Conservation (phyloP, 2,329 filamentous ascomycete genomes). For the Phoma herbarum region DNA sequence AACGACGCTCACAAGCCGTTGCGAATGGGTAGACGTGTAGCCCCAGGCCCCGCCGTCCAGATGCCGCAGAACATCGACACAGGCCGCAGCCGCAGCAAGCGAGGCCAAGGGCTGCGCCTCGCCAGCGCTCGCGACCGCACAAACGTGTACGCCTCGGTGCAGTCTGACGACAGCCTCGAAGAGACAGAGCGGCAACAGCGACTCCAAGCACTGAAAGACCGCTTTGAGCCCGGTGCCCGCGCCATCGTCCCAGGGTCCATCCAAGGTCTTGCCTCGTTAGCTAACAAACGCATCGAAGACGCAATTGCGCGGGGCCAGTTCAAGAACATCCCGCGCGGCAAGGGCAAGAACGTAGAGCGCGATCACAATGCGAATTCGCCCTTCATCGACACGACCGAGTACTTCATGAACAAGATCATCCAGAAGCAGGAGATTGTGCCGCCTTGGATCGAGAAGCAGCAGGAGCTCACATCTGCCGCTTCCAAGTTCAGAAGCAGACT, state of each 20-base stretch:
- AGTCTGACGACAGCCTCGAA: conserved; percentile 64
- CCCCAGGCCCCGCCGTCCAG: conserved; percentile 32
- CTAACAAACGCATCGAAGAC: conserved; percentile 92
- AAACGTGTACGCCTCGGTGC: conserved; percentile 62
- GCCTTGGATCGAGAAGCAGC: conserved; percentile 99
- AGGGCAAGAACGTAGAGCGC: conserved; percentile 81
- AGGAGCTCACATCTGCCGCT: conserved; percentile 78
- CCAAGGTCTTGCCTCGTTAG: conserved; percentile 79
- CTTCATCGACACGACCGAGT: conserved; percentile 95
- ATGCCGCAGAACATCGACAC: conserved; percentile 45
- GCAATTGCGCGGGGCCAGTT: conserved; percentile 94
- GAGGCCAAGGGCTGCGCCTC: conserved; percentile 54
- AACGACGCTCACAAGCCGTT: conserved; percentile 67
- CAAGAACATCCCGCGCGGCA: conserved; percentile 71
- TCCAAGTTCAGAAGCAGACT: conserved; percentile 77
- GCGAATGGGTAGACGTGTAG: conserved; percentile 30
- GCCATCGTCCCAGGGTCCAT: conserved; percentile 80
- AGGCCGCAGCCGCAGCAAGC: conserved; percentile 51
- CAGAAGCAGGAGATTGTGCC: conserved; percentile 94
- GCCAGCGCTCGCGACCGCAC: conserved; percentile 68
- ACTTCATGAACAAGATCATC: conserved; percentile 98
- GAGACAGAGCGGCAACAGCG: conserved; percentile 77
- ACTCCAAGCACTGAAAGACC: conserved; percentile 77
- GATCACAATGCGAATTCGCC: conserved; percentile 85
- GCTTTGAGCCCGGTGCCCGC: conserved; percentile 77